Evolutionary conservation across 225 moss, liverwort and hornwort genomes (phyloP).

Genomic region (Bryoerythrophyllum caledonicum): DNA sequence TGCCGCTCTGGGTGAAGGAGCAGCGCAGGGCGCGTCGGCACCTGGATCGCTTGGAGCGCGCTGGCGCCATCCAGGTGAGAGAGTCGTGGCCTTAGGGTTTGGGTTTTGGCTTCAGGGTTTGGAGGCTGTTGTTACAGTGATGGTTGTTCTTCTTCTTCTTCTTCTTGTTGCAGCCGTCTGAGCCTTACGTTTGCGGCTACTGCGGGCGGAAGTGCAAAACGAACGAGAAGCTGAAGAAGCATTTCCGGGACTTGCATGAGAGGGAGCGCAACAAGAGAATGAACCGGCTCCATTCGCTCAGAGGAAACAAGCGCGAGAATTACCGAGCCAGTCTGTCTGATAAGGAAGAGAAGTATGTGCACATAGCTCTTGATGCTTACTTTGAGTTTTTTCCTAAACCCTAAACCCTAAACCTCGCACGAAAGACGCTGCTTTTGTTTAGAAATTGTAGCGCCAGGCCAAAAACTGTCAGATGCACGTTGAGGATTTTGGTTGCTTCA

Average conservation of each 20-base stretch:
- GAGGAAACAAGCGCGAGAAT: conserved; percentile 65
- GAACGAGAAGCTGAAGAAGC: conserved; percentile 81
- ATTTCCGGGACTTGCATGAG: conserved; percentile 94
- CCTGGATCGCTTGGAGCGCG: conserved; percentile 72
- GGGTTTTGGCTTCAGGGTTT: too few relatives aligned
- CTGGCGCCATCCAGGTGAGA: conserved; percentile 61
- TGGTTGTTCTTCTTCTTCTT: too few relatives aligned
- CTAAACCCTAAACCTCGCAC: too few relatives aligned
- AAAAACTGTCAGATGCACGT: too few relatives aligned
- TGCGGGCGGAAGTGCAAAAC: conserved; percentile 96
- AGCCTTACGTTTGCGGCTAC: conserved; percentile 87
- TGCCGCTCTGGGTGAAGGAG: conserved; percentile 88
- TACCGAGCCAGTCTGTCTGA: conserved; percentile 49
- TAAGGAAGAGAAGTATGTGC: conserved; percentile 50
- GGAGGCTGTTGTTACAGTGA: too few relatives aligned
- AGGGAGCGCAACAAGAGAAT: conserved; percentile 92
- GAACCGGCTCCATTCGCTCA: conserved; percentile 79
- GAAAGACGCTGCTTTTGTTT: too few relatives aligned
- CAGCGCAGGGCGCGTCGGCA: conserved; percentile 73
- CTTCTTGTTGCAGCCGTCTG: conserved; percentile 43
- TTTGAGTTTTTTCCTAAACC: not conserved
- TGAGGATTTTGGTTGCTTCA: too few relatives aligned
- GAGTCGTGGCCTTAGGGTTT: not conserved
- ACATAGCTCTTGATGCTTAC: not conserved
- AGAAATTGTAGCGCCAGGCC: too few relatives aligned